A percentile compares a stretch with the other conserved stretches of the same genome.
Evolutionary conservation across 257 asterid genomes (phyloP).

Genomic region (Rubia yunnanensis): DNA sequence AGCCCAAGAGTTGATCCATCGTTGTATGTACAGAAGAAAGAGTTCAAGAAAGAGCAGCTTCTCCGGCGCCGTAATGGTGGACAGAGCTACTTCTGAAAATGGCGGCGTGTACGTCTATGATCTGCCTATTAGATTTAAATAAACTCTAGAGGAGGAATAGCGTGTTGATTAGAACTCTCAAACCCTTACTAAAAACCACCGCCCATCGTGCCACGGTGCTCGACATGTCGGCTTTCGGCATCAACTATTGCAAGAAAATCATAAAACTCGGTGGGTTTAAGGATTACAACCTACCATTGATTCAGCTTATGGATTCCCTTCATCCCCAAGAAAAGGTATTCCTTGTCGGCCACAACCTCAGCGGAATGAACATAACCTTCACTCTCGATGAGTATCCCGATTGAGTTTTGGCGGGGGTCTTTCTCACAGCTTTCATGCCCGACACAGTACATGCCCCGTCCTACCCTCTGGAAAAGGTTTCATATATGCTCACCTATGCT

Average conservation of each 20-base stretch:
- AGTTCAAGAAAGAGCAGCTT: no score
- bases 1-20: no score
- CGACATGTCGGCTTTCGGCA: conserved; percentile 51
- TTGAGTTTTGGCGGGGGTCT: conserved; percentile 37
- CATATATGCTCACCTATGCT: background rate
- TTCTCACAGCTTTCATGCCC: conserved; percentile 47
- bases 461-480: conserved; percentile 34
- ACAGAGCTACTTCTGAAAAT: no score
- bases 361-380: conserved; percentile 32
- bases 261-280: conserved; percentile 20
- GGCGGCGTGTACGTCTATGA: no score
- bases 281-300: conserved; percentile 41
- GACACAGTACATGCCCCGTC: conserved; percentile 30
- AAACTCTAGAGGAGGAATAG: no score
- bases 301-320: conserved; percentile 30
- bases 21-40: no score
- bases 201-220: conserved; percentile 48
- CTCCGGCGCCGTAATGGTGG: no score
- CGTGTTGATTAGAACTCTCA: no score
- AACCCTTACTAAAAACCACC: conserved; percentile 48
- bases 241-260: conserved; percentile 20
- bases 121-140: no score
- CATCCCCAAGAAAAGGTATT: conserved; percentile 34
- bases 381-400: conserved; percentile 38
- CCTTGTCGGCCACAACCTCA: conserved; percentile 54